These are phyloP conservation scores for Pichia exigua DNA, from an alignment of 805 yeast genomes.

Conservation along the genomic window DNA sequence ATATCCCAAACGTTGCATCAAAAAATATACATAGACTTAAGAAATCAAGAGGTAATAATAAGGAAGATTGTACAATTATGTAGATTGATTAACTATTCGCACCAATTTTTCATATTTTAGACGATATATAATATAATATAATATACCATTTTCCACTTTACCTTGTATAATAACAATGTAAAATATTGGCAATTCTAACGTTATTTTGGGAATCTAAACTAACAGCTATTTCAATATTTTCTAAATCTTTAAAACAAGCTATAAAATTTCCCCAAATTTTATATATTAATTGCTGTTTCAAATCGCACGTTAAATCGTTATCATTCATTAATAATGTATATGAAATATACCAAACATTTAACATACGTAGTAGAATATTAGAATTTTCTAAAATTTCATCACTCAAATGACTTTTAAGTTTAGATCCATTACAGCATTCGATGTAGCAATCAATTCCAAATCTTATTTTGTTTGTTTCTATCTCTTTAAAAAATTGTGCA, in stretches of 20 bases:
- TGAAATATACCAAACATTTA: slow-evolving; percentile 7
- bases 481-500: neutral
- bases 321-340: neutral
- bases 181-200: slow-evolving; percentile 4
- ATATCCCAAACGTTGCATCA: slow-evolving; percentile 5
- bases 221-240: slow-evolving; percentile 7
- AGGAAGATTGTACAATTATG: slow-evolving; percentile 29
- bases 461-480: neutral
- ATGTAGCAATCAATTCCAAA: neutral
- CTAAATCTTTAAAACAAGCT: slow-evolving; percentile 5
- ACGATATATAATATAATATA: neutral
- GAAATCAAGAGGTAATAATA: slow-evolving; percentile 14
- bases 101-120: too few species aligned
- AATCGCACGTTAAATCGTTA: neutral
- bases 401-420: neutral
- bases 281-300: neutral
- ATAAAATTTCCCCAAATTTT: slow-evolving; percentile 3
- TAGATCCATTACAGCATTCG: neutral
- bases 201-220: neutral
- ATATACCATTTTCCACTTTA: neutral
- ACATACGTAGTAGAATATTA: slow-evolving; percentile 6
- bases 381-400: neutral
- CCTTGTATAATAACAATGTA: slow-evolving; percentile 10
- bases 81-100: slow-evolving; percentile 5
- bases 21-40: slow-evolving; percentile 11